Evolutionary conservation across 202 grass and related monocot species (phyloP).

Genomic region (Cymbopogon flexuosus): DNA sequence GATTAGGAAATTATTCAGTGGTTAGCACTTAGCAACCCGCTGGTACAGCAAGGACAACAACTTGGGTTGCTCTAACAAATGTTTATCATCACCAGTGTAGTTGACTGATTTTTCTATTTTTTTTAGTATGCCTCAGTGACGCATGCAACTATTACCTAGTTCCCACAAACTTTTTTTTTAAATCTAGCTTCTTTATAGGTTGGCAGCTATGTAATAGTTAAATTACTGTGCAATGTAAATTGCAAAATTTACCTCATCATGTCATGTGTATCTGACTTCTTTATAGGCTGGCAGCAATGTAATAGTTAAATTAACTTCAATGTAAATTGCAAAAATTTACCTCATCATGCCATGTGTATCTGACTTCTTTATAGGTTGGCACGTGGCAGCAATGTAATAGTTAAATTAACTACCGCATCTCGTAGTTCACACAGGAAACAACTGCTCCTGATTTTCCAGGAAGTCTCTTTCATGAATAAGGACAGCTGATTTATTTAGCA

Average conservation of each 20-base stretch:
- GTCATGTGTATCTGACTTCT: not conserved
- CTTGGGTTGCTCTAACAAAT: conserved; percentile 14
- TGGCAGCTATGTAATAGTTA: too few species aligned
- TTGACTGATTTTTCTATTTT: conserved; percentile 1
- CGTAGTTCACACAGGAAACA: not conserved
- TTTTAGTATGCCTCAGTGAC: not conserved
- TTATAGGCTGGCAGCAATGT: not conserved
- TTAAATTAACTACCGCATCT: not conserved
- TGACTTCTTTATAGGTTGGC: not conserved
- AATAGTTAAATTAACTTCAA: not conserved
- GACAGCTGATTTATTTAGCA: conserved; percentile 8
- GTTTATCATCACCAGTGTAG: conserved; percentile 2
- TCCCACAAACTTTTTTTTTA: not conserved
- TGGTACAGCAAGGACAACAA: conserved; percentile 39
- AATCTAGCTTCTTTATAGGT: too few species aligned
- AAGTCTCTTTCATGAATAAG: conserved; percentile 1
- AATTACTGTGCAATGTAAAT: not conserved
- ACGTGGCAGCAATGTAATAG: too few species aligned
- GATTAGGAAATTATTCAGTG: conserved; percentile 21
- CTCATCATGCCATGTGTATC: not conserved
- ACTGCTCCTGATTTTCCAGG: not conserved
- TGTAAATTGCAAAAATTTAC: not conserved
- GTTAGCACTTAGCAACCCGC: conserved; percentile 39
- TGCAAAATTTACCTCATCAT: not conserved
- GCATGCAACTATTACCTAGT: not conserved